Evolutionary conservation across 805 yeast species (phyloP), one percentile per base, ranked within the genome.

Genomic region (Debaryomyces prosopidis): DNA sequence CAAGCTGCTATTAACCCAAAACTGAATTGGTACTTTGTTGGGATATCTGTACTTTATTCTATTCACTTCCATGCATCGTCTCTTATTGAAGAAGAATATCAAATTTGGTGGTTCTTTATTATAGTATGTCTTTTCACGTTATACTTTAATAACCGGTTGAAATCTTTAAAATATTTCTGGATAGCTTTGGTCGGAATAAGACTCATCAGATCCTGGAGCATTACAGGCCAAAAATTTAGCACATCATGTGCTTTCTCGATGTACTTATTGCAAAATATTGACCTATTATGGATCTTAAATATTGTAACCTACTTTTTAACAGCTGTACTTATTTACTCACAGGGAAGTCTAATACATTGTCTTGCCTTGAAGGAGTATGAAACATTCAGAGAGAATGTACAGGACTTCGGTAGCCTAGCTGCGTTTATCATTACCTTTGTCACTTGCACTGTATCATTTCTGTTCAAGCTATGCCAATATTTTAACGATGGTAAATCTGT

Each of bases 81-180:
- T 3, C 73, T 91, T 46, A 86, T 94, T 14, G 99, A 94, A 58
- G 99, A 94, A 62, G 99, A 94, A 59, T 96, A 94, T 59, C 97
- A 91, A 59, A 63, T 91, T 14, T 94, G 99, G 99, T 94, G 96
- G 88, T 87, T 62, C 26, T 55, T 66, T 14, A 53, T 65, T 3
- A 42, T 61, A 1, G 39, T 57, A 11, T 48, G 48, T 28, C 44
- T 55, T 4, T 27, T 52, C 2, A 37, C 43, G 3, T 43, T 62
- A 14, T 42, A 37, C 32, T 31, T 40, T 12, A 46, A 35, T 40
- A 37, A 40, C 12, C 41, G 36, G 9, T 47, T 43, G 40, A 39
- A 38, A 14, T 34, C 39, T 1, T 30, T 36, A 11, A 27, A 27
- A 4, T 40, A 32, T 16, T 43, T 47, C 47, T 18, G 47, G 19